Conservation (phyloP, 176 grass and related monocot genomes). For the Triticum timopheevii region DNA sequence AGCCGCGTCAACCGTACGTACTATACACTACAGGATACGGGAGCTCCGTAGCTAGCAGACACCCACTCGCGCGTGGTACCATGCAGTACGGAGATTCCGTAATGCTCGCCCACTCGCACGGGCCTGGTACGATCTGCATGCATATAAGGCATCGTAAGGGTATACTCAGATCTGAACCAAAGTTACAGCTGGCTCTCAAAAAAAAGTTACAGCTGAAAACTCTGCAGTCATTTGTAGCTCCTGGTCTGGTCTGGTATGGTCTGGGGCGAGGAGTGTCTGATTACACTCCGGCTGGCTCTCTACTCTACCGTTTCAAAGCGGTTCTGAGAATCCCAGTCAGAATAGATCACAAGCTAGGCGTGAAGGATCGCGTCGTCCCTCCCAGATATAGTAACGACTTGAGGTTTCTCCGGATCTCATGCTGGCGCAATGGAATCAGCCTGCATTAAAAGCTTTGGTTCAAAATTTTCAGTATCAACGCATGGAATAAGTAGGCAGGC, state of each 20-base stretch:
- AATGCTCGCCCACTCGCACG: background rate
- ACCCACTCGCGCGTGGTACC: background rate
- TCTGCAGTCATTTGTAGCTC: background rate
- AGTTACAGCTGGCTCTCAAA: background rate
- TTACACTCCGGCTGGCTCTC: no score
- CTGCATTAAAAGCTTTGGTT: background rate
- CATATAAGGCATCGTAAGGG: background rate
- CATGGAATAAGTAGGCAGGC: background rate
- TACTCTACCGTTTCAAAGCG: background rate
- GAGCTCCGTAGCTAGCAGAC: no score
- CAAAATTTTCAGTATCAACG: background rate
- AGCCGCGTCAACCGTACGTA: background rate
- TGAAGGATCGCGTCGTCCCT: background rate
- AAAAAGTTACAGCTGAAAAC: background rate
- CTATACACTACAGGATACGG: background rate
- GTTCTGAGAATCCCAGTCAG: background rate
- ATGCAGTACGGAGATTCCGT: background rate
- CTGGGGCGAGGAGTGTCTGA: no score
- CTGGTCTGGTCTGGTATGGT: no score
- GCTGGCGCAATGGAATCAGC: background rate
- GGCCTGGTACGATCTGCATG: background rate
- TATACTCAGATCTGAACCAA: background rate
- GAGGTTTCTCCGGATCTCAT: background rate
- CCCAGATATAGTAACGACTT: background rate
- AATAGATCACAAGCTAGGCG: background rate